Evolutionary conservation across 176 grass and related monocot species (phyloP).

Genomic region (Aegilops sharonensis): DNA sequence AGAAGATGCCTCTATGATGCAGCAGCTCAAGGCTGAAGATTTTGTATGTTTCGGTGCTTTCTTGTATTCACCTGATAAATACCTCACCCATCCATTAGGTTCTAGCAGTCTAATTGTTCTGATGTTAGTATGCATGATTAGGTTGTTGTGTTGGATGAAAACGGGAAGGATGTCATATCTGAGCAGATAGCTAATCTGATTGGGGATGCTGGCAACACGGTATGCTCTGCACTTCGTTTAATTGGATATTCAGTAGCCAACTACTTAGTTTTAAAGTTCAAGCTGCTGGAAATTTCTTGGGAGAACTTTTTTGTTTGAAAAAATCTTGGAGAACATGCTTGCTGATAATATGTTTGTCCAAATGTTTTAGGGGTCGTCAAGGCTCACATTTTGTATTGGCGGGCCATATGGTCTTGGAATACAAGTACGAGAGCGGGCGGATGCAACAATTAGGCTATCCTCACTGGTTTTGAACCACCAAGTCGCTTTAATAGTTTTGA

Average conservation of each 20-base stretch:
- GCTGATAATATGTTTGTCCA: neutral
- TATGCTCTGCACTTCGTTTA: constrained; percentile 28
- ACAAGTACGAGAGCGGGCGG: constrained; percentile 57
- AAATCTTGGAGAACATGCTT: neutral
- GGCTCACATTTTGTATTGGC: constrained; percentile 85
- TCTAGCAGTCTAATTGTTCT: neutral
- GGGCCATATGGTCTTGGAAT: constrained; percentile 82
- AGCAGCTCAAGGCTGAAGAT: constrained; percentile 72
- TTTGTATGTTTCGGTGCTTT: constrained; percentile 56
- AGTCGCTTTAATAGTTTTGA: constrained; percentile 80
- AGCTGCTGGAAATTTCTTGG: neutral
- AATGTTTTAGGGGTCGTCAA: constrained; percentile 58
- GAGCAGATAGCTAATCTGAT: constrained; percentile 89
- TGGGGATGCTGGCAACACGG: constrained; percentile 73
- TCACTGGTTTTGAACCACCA: constrained; percentile 95
- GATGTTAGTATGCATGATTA: constrained; percentile 32
- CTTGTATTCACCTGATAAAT: neutral
- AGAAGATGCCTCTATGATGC: constrained; percentile 67
- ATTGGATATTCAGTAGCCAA: neutral
- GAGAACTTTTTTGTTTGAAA: neutral
- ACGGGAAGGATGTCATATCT: constrained; percentile 66
- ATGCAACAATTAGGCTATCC: constrained; percentile 68
- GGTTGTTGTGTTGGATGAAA: constrained; percentile 84
- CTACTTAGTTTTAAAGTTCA: neutral
- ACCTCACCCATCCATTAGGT: neutral